These are phyloP conservation scores for Bullera alba DNA, from an alignment of 768 basidiomycete species.

Conservation along the genomic window DNA sequence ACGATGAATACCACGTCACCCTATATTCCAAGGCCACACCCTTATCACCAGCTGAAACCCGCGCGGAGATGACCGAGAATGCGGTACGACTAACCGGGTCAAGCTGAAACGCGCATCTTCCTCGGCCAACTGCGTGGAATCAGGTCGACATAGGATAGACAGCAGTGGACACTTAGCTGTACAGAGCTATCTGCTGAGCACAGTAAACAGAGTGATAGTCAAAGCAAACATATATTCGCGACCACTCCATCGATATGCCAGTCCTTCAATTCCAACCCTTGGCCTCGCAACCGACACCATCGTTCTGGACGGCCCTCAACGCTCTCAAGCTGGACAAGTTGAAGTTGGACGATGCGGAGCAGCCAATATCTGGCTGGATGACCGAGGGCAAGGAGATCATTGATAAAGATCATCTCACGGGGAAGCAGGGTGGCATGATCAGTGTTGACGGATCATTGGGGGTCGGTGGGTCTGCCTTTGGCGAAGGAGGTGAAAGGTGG, in stretches of 20 bases:
- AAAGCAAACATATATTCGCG: background rate
- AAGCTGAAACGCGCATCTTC: too few species aligned
- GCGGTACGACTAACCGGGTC: too few species aligned
- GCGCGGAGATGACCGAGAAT: too few species aligned
- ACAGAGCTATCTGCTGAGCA: too few species aligned
- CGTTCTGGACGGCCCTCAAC: conserved; percentile 88
- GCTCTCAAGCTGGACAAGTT: conserved; percentile 84
- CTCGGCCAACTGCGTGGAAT: too few species aligned
- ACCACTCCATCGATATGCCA: conserved; percentile 25
- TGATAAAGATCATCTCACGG: conserved; percentile 55
- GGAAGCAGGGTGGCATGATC: conserved; percentile 53
- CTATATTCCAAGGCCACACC: too few species aligned
- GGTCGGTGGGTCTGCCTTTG: conserved; percentile 40
- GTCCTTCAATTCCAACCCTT: conserved; percentile 82
- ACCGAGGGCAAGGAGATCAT: conserved; percentile 62
- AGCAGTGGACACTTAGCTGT: too few species aligned
- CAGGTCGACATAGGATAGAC: too few species aligned
- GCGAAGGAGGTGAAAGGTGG: conserved; percentile 28
- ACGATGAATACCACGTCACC: too few species aligned
- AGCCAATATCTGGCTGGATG: conserved; percentile 63
- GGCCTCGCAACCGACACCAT: conserved; percentile 75
- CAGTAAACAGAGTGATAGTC: background rate
- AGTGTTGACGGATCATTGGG: conserved; percentile 52
- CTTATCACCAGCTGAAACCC: too few species aligned
- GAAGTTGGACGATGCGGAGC: conserved; percentile 65